Conservation (phyloP, 139 green algal genomes). For the Trebouxia sp. region DNA sequence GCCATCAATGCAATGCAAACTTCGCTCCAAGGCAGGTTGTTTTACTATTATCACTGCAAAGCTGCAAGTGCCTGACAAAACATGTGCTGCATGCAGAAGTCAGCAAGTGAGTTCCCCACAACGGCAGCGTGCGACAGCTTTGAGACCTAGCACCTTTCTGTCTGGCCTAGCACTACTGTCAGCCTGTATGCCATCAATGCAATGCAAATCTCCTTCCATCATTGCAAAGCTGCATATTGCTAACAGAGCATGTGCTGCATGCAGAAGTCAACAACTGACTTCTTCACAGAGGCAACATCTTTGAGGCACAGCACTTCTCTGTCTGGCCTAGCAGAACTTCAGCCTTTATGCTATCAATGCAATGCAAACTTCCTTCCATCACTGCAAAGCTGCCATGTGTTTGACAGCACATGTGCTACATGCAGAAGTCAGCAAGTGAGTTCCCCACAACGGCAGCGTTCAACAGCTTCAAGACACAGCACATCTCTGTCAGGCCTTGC, state of each 20-base stretch:
- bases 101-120: neutral
- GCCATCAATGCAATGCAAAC: constrained; percentile 1
- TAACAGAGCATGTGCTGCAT: too few species aligned
- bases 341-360: neutral
- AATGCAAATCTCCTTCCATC: too few species aligned
- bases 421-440: too few species aligned
- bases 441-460: neutral
- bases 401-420: too few species aligned
- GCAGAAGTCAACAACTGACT: too few species aligned
- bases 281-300: neutral
- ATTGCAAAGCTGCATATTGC: too few species aligned
- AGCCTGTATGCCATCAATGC: constrained; percentile 1
- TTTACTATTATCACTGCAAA: too few species aligned
- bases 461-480: neutral
- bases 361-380: too few species aligned
- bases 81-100: too few species aligned
- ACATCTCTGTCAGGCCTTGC: neutral
- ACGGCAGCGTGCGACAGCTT: neutral
- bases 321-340: neutral
- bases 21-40: too few species aligned
- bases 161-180: neutral
- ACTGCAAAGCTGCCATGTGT: too few species aligned
- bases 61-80: too few species aligned
- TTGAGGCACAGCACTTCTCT: neutral
- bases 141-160: neutral